These are phyloP conservation scores for Wickerhamiella nectarea DNA, from an alignment of 805 yeast genomes.

Conservation along the genomic window DNA sequence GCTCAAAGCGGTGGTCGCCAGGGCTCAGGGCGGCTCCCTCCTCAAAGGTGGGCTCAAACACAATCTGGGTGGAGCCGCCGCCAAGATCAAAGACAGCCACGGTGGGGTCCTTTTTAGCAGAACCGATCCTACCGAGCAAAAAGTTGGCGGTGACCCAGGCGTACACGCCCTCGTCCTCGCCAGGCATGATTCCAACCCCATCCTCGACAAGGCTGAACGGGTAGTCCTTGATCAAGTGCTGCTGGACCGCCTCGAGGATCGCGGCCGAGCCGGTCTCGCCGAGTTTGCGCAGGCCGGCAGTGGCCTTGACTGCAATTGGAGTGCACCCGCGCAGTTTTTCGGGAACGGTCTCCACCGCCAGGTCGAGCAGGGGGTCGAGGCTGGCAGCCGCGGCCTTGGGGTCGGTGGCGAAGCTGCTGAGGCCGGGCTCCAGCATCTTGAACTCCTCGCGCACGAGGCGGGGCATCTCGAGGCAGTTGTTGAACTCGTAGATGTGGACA, in stretches of 20 bases:
- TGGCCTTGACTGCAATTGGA: slow-evolving; percentile 93
- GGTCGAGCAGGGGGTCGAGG: slow-evolving; percentile 63
- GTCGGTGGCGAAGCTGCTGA: slow-evolving; percentile 63
- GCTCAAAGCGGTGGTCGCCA: slow-evolving; percentile 77
- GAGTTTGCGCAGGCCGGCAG: slow-evolving; percentile 84
- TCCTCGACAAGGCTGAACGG: slow-evolving; percentile 88
- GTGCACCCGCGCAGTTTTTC: slow-evolving; percentile 59
- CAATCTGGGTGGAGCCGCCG: slow-evolving; percentile 98
- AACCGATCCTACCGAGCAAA: slow-evolving; percentile 84
- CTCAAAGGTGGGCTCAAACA: slow-evolving; percentile 77
- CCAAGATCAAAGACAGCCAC: slow-evolving; percentile 97
- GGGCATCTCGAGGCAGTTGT: slow-evolving; percentile 78
- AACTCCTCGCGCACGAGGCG: slow-evolving; percentile 64
- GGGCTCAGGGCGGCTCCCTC: slow-evolving; percentile 40
- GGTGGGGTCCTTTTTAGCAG: slow-evolving; percentile 60
- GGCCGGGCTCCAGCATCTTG: slow-evolving; percentile 83
- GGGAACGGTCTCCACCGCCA: slow-evolving; percentile 72
- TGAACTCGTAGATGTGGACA: slow-evolving; percentile 85
- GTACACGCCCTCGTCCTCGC: slow-evolving; percentile 92
- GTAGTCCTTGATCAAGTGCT: slow-evolving; percentile 60
- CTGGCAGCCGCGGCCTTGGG: slow-evolving; percentile 79
- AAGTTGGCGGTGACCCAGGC: slow-evolving; percentile 98
- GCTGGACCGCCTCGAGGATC: slow-evolving; percentile 64
- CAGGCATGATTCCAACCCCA: slow-evolving; percentile 88
- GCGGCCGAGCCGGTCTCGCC: slow-evolving; percentile 61